Percentiles rank a stretch among this genome's conserved stretches.
These are phyloP conservation scores for Coriolopsis trogii DNA, from an alignment of 1,284 basidiomycete genomes.

Conservation along the genomic window DNA sequence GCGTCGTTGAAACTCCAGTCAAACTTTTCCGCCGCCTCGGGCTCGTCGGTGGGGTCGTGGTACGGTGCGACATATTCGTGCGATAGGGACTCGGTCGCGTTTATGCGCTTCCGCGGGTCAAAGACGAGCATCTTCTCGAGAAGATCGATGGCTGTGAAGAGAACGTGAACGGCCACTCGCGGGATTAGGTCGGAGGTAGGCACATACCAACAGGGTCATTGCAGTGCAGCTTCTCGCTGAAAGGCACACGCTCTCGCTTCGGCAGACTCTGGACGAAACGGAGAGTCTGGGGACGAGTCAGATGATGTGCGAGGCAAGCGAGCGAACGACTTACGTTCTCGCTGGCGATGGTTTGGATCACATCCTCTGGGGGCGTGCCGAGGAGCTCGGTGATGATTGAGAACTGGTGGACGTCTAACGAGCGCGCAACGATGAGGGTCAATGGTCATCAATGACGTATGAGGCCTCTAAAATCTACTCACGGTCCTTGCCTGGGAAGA, in stretches of 20 bases:
- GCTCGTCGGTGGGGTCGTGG: constrained; percentile 98
- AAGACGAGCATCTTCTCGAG: constrained; percentile 99
- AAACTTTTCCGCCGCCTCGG: constrained; percentile 91
- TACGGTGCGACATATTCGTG: constrained; percentile 98
- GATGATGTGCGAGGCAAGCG: not conserved
- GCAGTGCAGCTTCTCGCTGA: constrained; percentile 91
- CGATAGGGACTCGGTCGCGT: constrained; percentile 86
- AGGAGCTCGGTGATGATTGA: constrained; percentile 99
- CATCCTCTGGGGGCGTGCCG: constrained; percentile 98
- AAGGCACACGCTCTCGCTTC: constrained; percentile 94
- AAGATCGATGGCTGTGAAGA: constrained; percentile 80
- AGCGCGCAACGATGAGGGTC: constrained; percentile 5
- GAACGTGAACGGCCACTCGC: constrained; percentile 12
- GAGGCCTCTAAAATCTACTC: constrained; percentile 37
- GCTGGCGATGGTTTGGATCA: constrained; percentile 97
- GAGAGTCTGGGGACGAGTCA: constrained; percentile 70
- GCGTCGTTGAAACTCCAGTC: constrained; percentile 99
- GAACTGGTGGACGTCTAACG: constrained; percentile 96
- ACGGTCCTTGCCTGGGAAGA: constrained; percentile 99
- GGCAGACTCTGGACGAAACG: constrained; percentile 98
- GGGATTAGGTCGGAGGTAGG: not conserved
- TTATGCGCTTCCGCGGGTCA: constrained; percentile 96
- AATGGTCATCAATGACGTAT: constrained; percentile 10
- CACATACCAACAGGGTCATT: constrained; percentile 81
- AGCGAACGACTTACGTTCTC: constrained; percentile 77